These are phyloP conservation scores for Verticillium zaregamsianum DNA, from an alignment of 2,329 filamentous ascomycete species.

Conservation along the genomic window DNA sequence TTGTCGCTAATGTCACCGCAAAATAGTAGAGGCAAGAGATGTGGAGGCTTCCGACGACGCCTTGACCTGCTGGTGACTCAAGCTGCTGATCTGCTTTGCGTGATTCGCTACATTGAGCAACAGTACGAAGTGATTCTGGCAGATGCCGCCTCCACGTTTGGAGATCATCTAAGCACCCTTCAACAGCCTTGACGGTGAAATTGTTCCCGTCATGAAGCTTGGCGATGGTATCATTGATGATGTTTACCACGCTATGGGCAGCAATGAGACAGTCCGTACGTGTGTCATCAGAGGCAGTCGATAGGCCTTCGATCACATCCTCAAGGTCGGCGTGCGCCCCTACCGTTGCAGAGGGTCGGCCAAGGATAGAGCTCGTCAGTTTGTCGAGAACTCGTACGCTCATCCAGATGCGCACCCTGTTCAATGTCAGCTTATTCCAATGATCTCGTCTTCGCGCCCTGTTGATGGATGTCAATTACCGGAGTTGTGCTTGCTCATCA, in stretches of 20 bases:
- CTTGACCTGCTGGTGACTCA: conserved; percentile 14
- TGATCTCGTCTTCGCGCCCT: too few species aligned
- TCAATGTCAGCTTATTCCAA: not conserved
- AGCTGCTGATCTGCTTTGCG: not conserved
- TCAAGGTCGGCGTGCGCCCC: conserved; percentile 24
- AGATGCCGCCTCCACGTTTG: conserved; percentile 41
- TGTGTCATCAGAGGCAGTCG: conserved; percentile 13
- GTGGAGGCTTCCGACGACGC: conserved; percentile 45
- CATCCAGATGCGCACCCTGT: conserved; percentile 24
- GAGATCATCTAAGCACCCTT: conserved; percentile 35
- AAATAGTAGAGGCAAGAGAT: conserved; percentile 57
- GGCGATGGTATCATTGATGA: conserved; percentile 39
- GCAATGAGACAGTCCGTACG: conserved; percentile 29
- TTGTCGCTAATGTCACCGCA: conserved; percentile 51
- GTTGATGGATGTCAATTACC: conserved; percentile 12
- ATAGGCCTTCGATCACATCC: conserved; percentile 17
- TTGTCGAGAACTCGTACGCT: conserved; percentile 33
- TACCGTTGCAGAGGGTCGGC: conserved; percentile 28
- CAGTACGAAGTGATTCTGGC: conserved; percentile 24
- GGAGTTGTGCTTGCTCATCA: conserved; percentile 12
- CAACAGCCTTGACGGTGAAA: conserved; percentile 26
- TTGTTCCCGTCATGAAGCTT: conserved; percentile 37
- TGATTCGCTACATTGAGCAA: not conserved
- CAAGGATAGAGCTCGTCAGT: conserved; percentile 31
- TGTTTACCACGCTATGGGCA: conserved; percentile 35